Evolutionary conservation across 495 filamentous ascomycete species (phyloP), one percentile per base, ranked within the genome.

Genomic region (Xeromyces bisporus): DNA sequence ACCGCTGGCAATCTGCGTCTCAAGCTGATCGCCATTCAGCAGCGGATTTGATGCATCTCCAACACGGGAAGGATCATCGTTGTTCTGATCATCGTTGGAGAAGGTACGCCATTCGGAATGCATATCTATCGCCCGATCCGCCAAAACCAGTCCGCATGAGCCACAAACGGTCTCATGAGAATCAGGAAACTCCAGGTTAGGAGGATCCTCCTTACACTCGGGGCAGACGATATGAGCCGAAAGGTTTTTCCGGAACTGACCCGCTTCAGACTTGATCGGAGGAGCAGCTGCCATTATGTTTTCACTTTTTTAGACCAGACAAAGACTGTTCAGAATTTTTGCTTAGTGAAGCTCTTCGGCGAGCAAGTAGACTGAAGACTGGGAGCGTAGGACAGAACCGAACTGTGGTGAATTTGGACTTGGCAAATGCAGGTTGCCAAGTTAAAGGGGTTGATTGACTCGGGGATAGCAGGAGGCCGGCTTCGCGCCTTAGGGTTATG

Each of bases 61-160:
- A 41, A 97, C 89, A 83, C 89, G 89, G 31, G 81, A 91, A 1
- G 89, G 89, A 48, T 97, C 89, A 40, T 94, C 89, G 48, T 78
- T 83, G 48, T 78, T 83, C 51, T 92, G 81, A 44, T 97, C 91
- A 43, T 97, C 89, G 56, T 93, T 94, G 36, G 82, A 78, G 55
- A 97, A 97, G 6, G 91, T 97, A 44, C 89, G 82, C 89, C 89
- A 97, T 60, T 97, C 89, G 30, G 84, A 93, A 30, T 91, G 77
- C 37, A 83, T 84, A 44, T 96, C 89, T 32, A 97, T 82, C 43
- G 89, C 80, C 36, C 84, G 77, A 48, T 87, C 80, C 30, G 76
- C 76, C 20, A 96, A 64, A 8, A 97, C 89, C n/a, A 93, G 55
- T 14, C 89, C 89, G 43, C 89, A 97, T 13, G 77, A 81, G 10